phyloP scores from a whole-genome alignment of 305 asterid genomes.

The Euphrasia arctica region DNA sequence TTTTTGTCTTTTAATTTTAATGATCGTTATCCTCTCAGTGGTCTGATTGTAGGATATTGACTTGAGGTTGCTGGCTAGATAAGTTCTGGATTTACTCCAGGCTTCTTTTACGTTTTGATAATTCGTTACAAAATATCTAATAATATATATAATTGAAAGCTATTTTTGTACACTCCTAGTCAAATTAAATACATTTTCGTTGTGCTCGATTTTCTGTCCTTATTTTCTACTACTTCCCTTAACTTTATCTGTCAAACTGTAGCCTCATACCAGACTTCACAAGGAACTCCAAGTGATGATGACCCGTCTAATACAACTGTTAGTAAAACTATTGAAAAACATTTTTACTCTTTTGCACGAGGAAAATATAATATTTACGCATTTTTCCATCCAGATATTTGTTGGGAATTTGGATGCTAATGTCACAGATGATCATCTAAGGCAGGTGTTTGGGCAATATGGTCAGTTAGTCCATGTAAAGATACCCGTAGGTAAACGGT shows the following conservation, averaged over 20 bases:
- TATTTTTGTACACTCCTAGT: neutral
- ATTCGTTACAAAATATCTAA: neutral
- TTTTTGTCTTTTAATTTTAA: neutral
- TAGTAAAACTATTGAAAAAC: conserved; percentile 33
- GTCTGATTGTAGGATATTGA: neutral
- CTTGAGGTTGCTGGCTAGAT: conserved; percentile 9
- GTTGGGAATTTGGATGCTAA: conserved; percentile 87
- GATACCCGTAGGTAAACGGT: conserved; percentile 91
- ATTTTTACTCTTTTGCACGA: neutral
- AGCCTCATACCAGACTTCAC: conserved; percentile 74
- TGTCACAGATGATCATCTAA: conserved; percentile 73
- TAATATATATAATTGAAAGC: neutral
- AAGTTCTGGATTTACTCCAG: conserved; percentile 10
- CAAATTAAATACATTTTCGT: neutral
- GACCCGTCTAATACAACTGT: conserved; percentile 94
- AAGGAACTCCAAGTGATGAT: conserved; percentile 78
- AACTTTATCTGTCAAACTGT: conserved; percentile 35
- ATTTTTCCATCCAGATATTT: conserved; percentile 57
- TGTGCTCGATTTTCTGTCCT: neutral
- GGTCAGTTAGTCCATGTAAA: conserved; percentile 91
- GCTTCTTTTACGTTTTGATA: conserved; percentile 7
- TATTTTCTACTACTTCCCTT: conserved; percentile 15
- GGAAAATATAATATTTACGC: neutral
- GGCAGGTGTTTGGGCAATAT: conserved; percentile 70
- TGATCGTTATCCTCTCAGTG: neutral